Evolutionary conservation across 371 early-diverging fungal genomes (phyloP).

Genomic region (Lichtheimia hyalospora): DNA sequence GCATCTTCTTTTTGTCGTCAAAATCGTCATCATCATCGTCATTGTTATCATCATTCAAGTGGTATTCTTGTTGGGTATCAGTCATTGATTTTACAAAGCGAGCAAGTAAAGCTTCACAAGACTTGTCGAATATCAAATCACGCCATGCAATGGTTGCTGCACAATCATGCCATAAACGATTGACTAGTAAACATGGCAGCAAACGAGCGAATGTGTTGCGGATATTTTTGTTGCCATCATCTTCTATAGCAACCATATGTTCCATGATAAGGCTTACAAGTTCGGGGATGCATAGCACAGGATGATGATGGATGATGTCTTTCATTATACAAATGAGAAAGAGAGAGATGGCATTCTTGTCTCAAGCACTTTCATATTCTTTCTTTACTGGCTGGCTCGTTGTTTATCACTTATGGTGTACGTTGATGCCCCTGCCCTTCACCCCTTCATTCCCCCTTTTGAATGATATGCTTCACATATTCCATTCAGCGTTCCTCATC

Average conservation of each 20-base stretch:
- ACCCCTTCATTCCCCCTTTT: slow-evolving; percentile 1
- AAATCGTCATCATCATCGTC: not conserved
- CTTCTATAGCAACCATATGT: not conserved
- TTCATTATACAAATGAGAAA: slow-evolving; percentile 1
- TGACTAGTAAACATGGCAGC: slow-evolving; percentile 12
- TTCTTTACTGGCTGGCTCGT: too few species aligned
- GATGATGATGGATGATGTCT: slow-evolving; percentile 11
- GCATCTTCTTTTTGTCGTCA: not conserved
- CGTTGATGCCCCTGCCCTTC: not conserved
- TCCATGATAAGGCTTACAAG: slow-evolving; percentile 34
- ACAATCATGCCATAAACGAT: slow-evolving; percentile 44
- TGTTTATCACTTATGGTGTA: too few species aligned
- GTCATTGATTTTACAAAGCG: slow-evolving; percentile 3
- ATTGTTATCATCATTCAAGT: not conserved
- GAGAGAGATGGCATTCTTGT: slow-evolving; percentile 8
- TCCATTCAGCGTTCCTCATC: too few species aligned
- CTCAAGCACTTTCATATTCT: not conserved
- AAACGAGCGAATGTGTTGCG: not conserved
- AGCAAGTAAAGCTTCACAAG: slow-evolving; percentile 3
- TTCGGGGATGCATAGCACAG: slow-evolving; percentile 36
- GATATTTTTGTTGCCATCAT: not conserved
- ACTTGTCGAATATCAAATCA: slow-evolving; percentile 28
- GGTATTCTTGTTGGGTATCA: not conserved
- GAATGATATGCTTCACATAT: not conserved
- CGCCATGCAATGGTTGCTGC: slow-evolving; percentile 38